Evolutionary conservation across 441 rosid genomes (phyloP).

Genomic region (Populus hybrid): DNA sequence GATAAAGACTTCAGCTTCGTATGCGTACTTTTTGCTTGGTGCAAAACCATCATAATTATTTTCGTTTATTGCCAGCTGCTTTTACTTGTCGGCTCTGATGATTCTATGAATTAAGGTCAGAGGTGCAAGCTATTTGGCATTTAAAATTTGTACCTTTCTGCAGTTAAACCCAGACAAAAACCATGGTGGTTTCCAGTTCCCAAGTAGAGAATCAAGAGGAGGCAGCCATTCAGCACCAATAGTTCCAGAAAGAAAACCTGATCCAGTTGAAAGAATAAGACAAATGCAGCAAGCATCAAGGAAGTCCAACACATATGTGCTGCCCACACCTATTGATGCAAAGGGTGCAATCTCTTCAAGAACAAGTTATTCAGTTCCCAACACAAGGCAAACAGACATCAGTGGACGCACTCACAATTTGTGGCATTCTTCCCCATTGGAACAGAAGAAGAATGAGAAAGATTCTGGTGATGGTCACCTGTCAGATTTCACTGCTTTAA

Average conservation of each 20-base stretch:
- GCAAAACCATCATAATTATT: background rate
- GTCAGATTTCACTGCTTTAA: conserved; percentile 26
- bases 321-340: conserved; percentile 76
- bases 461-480: conserved; percentile 34
- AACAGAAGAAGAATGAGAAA: conserved; percentile 61
- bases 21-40: background rate
- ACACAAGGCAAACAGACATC: conserved; percentile 39
- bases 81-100: background rate
- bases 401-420: conserved; percentile 50
- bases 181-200: conserved; percentile 39
- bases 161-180: conserved; percentile 53
- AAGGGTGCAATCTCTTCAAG: conserved; percentile 44
- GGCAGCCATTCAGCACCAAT: conserved; percentile 90
- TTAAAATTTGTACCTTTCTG: conserved; percentile 16
- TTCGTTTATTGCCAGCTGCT: background rate
- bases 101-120: background rate
- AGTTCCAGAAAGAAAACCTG: conserved; percentile 69
- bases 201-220: conserved; percentile 43
- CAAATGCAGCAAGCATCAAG: conserved; percentile 43
- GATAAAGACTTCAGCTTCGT: background rate
- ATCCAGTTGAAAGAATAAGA: conserved; percentile 57
- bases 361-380: conserved; percentile 37
- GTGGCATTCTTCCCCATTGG: conserved; percentile 85
- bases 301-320: conserved; percentile 61
- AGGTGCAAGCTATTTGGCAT: background rate